A percentile compares a stretch with the other conserved stretches of the same genome.
Evolutionary conservation across 306 rosid genomes (phyloP).

Genomic region (Rubus idaeus): DNA sequence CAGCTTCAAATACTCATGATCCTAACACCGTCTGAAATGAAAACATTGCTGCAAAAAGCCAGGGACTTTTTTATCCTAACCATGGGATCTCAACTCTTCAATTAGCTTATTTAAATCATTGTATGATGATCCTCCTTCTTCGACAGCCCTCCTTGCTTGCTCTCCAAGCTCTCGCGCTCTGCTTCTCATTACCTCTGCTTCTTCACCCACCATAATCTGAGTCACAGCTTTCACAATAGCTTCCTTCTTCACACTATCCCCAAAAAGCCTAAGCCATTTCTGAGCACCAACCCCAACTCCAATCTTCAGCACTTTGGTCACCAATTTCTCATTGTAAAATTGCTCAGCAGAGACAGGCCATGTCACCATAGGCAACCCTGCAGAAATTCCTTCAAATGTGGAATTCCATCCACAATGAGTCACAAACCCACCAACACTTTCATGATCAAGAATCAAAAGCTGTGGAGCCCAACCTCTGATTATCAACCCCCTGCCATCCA

Average conservation of each 20-base stretch:
- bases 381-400: slow-evolving; percentile 36
- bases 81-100: slow-evolving; percentile 6
- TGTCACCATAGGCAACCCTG: slow-evolving; percentile 45
- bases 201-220: slow-evolving; percentile 39
- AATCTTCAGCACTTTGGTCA: slow-evolving; percentile 27
- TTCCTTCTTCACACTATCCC: slow-evolving; percentile 32
- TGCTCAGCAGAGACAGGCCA: slow-evolving; percentile 45
- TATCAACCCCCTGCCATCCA: slow-evolving; percentile 33
- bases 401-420: slow-evolving; percentile 60
- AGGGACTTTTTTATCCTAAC: neutral
- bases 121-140: slow-evolving; percentile 10
- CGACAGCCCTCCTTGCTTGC: slow-evolving; percentile 27
- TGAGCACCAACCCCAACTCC: slow-evolving; percentile 36
- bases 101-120: slow-evolving; percentile 1
- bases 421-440: slow-evolving; percentile 40
- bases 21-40: neutral
- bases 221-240: slow-evolving; percentile 35
- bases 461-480: slow-evolving; percentile 49
- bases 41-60: neutral
- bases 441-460: slow-evolving; percentile 42
- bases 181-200: slow-evolving; percentile 35
- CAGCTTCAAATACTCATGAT: too few relatives aligned
- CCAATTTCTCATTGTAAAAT: slow-evolving; percentile 44
- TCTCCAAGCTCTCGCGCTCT: slow-evolving; percentile 22
- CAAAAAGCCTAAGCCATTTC: slow-evolving; percentile 20